Conservation (phyloP, 73 alveolate species). For the Paramecium octaurelia region DNA sequence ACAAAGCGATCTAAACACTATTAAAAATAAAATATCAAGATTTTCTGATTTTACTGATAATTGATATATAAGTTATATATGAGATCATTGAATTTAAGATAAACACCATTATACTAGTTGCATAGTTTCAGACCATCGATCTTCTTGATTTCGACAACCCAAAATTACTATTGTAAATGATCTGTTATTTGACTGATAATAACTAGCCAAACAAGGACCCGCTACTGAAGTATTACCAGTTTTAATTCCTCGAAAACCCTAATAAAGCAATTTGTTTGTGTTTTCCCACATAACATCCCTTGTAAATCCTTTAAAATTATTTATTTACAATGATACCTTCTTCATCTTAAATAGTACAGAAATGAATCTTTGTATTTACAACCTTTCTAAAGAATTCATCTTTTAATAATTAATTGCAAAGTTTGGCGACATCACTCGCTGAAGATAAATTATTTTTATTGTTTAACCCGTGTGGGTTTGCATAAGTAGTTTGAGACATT, state of each 20-base stretch:
- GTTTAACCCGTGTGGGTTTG: conserved; percentile 87
- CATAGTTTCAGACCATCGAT: conserved; percentile 64
- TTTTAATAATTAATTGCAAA: conserved; percentile 70
- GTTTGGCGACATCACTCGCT: conserved; percentile 77
- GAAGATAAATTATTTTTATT: conserved; percentile 72
- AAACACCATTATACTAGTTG: conserved; percentile 4
- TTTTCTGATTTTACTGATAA: conserved; percentile 33
- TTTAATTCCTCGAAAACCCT: conserved; percentile 65
- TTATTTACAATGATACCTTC: background rate
- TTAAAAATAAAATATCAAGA: conserved; percentile 2
- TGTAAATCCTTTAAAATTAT: background rate
- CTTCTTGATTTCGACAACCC: conserved; percentile 59
- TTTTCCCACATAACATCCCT: conserved; percentile 60
- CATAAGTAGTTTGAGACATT: conserved; percentile 69
- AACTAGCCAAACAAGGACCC: conserved; percentile 65
- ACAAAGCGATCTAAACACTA: background rate
- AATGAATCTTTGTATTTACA: conserved; percentile 36
- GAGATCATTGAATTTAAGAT: background rate
- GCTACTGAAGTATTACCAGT: conserved; percentile 68
- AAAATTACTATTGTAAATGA: conserved; percentile 52
- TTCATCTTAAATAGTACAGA: conserved; percentile 43
- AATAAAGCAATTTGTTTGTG: conserved; percentile 61
- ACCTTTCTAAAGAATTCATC: conserved; percentile 51
- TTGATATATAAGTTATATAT: background rate
- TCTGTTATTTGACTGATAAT: background rate